These are phyloP conservation scores for Filobasidium wieringae DNA, from an alignment of 768 basidiomycete species.

Conservation along the genomic window DNA sequence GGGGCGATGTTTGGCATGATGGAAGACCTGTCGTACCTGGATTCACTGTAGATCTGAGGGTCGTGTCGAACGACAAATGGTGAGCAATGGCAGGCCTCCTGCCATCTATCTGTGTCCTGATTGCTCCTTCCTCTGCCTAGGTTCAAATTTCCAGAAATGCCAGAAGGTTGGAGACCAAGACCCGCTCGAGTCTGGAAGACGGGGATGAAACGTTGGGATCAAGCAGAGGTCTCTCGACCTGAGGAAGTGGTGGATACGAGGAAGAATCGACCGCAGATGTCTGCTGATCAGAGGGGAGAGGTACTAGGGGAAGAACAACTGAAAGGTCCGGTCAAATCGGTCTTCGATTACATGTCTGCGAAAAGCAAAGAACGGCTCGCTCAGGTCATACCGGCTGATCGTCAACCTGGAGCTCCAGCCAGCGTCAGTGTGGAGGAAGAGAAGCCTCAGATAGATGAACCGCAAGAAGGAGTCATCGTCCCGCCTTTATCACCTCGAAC, in stretches of 20 bases:
- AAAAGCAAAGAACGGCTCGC: slow-evolving; percentile 80
- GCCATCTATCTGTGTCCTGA: no score
- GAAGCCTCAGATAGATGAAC: slow-evolving; percentile 5
- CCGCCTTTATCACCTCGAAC: slow-evolving; percentile 62
- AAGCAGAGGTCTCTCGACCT: slow-evolving; percentile 18
- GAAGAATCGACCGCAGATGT: slow-evolving; percentile 46
- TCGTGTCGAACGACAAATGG: slow-evolving; percentile 38
- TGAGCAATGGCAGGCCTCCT: no score
- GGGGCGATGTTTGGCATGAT: slow-evolving; percentile 50
- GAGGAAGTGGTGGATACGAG: slow-evolving; percentile 24
- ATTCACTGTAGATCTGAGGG: slow-evolving; percentile 51
- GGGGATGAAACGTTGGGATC: slow-evolving; percentile 19
- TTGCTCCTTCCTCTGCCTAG: slow-evolving; percentile 41
- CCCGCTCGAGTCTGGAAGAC: slow-evolving; percentile 63
- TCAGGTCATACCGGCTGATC: slow-evolving; percentile 19
- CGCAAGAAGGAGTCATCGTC: slow-evolving; percentile 42
- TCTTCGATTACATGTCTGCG: slow-evolving; percentile 88
- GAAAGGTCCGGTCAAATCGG: slow-evolving; percentile 53
- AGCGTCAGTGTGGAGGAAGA: slow-evolving; percentile 7
- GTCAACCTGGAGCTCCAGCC: slow-evolving; percentile 9
- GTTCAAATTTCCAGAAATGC: slow-evolving; percentile 74
- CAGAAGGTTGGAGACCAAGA: slow-evolving; percentile 71
- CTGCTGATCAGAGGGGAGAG: slow-evolving; percentile 71
- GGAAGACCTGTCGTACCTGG: slow-evolving; percentile 62
- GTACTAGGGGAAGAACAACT: slow-evolving; percentile 71